Base-by-base conservation (phyloP, 805 yeast genomes). In the Zygotorulaspora chibaensis region DNA sequence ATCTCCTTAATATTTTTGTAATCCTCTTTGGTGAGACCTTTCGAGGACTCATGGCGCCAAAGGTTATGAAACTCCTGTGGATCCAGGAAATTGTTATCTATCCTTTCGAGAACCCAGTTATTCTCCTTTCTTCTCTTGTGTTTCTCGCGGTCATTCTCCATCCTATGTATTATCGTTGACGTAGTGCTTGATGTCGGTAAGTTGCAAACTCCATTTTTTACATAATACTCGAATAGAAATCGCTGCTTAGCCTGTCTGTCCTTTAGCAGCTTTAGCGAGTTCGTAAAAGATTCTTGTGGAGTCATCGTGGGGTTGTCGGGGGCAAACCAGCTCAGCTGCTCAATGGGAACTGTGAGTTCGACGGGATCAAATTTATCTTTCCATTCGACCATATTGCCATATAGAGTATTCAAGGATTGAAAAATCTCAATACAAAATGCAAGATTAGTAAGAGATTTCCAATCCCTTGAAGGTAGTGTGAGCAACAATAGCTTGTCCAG, bases 91-190 rank as follows among this genome's bases (percentile, higher is more conserved):
- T 0, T 74, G 70, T 35, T 43, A 30, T 36, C 20, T 9, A 51
- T 45, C 47, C 86, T 65, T 27, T 72, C 73, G 0, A 84, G 80
- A 8, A 81, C 75, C 96, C 96, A 88, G 17, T 81, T 71, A 9
- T 75, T 78, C 57, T 91, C 97, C 55, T 90, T 88, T 11, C 84
- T 77, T 52, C 86, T 75, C 61, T 91, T 91, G 58, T 87, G 89
- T 46, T 96, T 72, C 62, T 91, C 99, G 54, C 99, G 72, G 62
- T 91, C 98, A 51, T 84, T 90, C 61, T 91, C 97, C 83, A 91
- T 88, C 48, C 98, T 70, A 30, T 79, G 74, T 13, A 88, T 61
- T 13, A 86, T 80, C 53, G 83, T 87, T 38, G 79, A 74, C 28
- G 59, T 60, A 1, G 72, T 36, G 9, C 18, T 37, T n/a, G 46